phyloP scores from a whole-genome alignment of 176 grass and related monocot genomes.

The Bonia amplexicaulis region DNA sequence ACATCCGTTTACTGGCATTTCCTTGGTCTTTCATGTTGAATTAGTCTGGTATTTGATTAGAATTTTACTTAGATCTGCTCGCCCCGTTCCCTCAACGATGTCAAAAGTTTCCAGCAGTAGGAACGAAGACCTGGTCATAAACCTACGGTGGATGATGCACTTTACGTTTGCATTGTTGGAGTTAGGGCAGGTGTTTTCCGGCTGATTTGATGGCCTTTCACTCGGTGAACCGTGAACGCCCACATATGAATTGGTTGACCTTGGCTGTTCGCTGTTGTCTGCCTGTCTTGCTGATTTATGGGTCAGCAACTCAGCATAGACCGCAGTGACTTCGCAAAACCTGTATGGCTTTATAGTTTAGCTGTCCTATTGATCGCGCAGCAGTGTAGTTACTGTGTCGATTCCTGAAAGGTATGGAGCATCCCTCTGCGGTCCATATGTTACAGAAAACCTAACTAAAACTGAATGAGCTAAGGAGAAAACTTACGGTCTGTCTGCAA shows the following conservation, averaged over 20 bases:
- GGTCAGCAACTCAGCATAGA: not conserved
- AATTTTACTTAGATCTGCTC: not conserved
- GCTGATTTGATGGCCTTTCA: not conserved
- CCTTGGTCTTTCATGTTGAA: constrained; percentile 28
- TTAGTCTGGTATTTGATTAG: constrained; percentile 7
- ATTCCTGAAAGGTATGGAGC: not conserved
- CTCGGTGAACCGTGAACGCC: not conserved
- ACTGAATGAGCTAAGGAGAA: not conserved
- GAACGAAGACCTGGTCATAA: not conserved
- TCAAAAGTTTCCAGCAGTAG: not conserved
- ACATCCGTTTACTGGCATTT: not conserved
- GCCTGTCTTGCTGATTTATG: not conserved
- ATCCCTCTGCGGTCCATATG: not conserved
- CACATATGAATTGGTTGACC: not conserved
- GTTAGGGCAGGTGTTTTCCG: not conserved
- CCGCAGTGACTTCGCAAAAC: not conserved
- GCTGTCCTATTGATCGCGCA: not conserved
- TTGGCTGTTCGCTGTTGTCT: not conserved
- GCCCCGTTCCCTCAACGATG: not conserved
- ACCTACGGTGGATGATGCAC: not conserved
- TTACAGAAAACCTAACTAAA: not conserved
- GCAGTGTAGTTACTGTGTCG: not conserved
- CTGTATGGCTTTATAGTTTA: not conserved
- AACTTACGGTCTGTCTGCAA: not conserved
- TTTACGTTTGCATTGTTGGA: not conserved